phyloP scores from a whole-genome alignment of 805 yeast genomes.

The Yueomyces sp. region DNA sequence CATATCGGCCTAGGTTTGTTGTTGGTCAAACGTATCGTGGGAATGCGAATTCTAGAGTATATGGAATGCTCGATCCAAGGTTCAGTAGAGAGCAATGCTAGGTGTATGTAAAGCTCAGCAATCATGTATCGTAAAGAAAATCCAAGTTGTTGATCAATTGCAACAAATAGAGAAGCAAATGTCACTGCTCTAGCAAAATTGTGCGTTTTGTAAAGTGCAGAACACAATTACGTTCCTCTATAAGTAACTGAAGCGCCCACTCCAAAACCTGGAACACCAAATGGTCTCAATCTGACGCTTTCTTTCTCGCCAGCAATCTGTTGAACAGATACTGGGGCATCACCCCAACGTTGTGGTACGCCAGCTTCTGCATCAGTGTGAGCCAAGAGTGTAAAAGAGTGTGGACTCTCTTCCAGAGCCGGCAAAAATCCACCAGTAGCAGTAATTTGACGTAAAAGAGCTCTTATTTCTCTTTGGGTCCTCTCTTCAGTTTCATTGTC shows the following conservation, averaged over 20 bases:
- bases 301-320: slow-evolving; percentile 39
- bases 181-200: no score
- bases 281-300: slow-evolving; percentile 52
- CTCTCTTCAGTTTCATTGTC: slow-evolving; percentile 21
- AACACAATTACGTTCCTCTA: neutral
- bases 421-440: slow-evolving; percentile 83
- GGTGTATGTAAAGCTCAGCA: no score
- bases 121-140: no score
- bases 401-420: slow-evolving; percentile 40
- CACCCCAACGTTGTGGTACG: slow-evolving; percentile 78
- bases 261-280: slow-evolving; percentile 53
- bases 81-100: no score
- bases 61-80: no score
- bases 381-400: slow-evolving; percentile 76
- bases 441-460: slow-evolving; percentile 77
- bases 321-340: slow-evolving; percentile 44
- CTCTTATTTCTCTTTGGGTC: slow-evolving; percentile 66
- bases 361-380: slow-evolving; percentile 57
- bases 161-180: no score
- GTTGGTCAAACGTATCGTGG: no score
- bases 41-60: no score
- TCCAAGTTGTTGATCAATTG: no score
- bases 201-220: no score
- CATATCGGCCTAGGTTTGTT: no score
- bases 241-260: slow-evolving; percentile 58